Evolutionary conservation across 176 grass and related monocot species (phyloP).

Genomic region (Oryza brachyantha): DNA sequence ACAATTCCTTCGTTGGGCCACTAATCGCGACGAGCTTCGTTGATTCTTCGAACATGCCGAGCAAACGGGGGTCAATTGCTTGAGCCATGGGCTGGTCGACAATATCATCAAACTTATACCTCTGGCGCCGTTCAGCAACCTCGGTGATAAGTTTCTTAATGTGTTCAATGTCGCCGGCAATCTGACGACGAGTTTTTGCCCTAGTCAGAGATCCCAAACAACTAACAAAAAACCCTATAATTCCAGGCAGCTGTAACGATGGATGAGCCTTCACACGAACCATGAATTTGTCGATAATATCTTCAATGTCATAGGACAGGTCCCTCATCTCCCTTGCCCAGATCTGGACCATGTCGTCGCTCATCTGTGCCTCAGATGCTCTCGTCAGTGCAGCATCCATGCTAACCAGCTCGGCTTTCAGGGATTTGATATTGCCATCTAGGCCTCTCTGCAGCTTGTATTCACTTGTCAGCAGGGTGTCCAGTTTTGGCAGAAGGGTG

Average conservation of each 20-base stretch:
- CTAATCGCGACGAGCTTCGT: too few species aligned
- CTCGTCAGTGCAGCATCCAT: neutral
- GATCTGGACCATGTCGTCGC: neutral
- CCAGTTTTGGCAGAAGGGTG: neutral
- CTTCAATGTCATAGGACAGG: constrained; percentile 11
- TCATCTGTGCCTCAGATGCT: neutral
- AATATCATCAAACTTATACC: too few species aligned
- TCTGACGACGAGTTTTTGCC: neutral
- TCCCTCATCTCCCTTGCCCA: neutral
- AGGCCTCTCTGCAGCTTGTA: neutral
- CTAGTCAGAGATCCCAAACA: neutral
- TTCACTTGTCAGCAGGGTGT: neutral
- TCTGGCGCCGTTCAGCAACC: too few species aligned
- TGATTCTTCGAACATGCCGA: too few species aligned
- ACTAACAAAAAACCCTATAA: neutral
- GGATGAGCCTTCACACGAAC: neutral
- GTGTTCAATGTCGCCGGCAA: neutral
- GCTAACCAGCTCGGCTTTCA: neutral
- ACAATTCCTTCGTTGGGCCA: too few species aligned
- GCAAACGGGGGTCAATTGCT: too few species aligned
- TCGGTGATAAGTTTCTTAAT: neutral
- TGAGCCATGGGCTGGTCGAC: too few species aligned
- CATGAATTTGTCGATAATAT: constrained; percentile 20
- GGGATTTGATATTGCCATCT: neutral
- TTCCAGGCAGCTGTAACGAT: neutral